These are phyloP conservation scores for Physcia stellaris DNA, from an alignment of 495 filamentous ascomycete species.

Conservation along the genomic window DNA sequence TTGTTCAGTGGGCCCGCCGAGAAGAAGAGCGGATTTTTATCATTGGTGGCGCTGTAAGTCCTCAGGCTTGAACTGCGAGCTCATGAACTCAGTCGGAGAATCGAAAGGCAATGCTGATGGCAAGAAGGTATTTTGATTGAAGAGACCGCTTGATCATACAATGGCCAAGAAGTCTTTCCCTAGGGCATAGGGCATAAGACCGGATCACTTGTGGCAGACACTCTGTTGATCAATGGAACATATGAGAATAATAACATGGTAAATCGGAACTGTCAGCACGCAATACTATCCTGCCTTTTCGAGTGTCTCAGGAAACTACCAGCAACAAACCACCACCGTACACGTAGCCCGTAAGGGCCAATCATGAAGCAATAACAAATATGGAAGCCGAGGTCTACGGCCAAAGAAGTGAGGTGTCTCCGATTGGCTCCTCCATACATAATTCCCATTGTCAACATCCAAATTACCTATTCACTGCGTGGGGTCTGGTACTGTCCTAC, in stretches of 20 bases:
- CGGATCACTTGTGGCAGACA: background rate
- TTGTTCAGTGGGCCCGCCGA: conserved; percentile 75
- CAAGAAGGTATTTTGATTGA: conserved; percentile 1
- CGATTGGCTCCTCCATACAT: too few relatives aligned
- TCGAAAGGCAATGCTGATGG: background rate
- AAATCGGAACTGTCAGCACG: too few relatives aligned
- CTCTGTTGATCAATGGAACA: background rate
- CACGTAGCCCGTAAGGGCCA: too few relatives aligned
- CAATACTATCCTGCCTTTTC: too few relatives aligned
- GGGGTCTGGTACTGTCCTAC: too few relatives aligned
- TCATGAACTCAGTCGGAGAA: background rate
- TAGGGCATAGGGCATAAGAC: background rate
- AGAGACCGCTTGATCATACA: background rate
- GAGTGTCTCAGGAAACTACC: too few relatives aligned
- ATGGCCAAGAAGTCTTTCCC: background rate
- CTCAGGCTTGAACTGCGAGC: background rate
- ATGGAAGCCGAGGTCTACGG: too few relatives aligned
- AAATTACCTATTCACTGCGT: too few relatives aligned
- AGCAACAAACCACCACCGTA: too few relatives aligned
- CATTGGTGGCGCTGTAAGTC: conserved; percentile 70
- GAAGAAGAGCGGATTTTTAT: conserved; percentile 94
- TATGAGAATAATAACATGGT: background rate
- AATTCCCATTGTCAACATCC: too few relatives aligned
- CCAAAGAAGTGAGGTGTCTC: too few relatives aligned
- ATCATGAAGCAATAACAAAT: too few relatives aligned